Base-by-base conservation (phyloP, 257 asterid species). In the Solanum dulcamara region DNA sequence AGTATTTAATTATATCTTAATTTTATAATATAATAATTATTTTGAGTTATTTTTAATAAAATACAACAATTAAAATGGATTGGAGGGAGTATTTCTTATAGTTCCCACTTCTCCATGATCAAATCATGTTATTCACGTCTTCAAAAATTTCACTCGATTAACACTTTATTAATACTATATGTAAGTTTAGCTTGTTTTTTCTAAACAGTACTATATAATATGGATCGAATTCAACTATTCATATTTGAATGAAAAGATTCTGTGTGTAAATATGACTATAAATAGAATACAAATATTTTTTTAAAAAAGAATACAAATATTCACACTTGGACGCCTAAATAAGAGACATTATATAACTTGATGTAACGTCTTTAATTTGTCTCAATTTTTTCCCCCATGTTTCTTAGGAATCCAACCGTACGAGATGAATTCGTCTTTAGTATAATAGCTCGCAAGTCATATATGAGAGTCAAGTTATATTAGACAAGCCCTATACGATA, bases 331-430 rank as follows among this genome's bases (percentile, higher is more conserved):
- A 26, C 10, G 37, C 37, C 35, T 62, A 67, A 66, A 67, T 67
- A 28, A 13, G 10, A 68, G 30, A 35, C 18, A 70, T 35, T 70
- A 70, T 59, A 53, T 53, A 53, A 20, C 26, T 53, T 53, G 26
- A 53, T 20, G 62, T 53, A 14, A 46, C 53, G 18, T 46, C 50
- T 10, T 44, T 44, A 44, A 11, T 44, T 44, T 0, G 3, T 44
- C 9, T 38, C 10, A 38, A 38, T 38, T 38, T 50, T 51, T 51
- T 50, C 0, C 17, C 6, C 17, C n/a, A 17, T 15, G 59, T 17
- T 51, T 0, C 17, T 51, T 15, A 17, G n/a, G 3, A 2, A 17
- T 17, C 17, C 7, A 18, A 17, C 0, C 0, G 10, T 0, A 9
- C 2, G 3, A n/a, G 4, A 10, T 10, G 22, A 57, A 22, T 22